Conservation (phyloP, 2,329 filamentous ascomycete genomes). For the Zelopaecilomyces penicillatus region DNA sequence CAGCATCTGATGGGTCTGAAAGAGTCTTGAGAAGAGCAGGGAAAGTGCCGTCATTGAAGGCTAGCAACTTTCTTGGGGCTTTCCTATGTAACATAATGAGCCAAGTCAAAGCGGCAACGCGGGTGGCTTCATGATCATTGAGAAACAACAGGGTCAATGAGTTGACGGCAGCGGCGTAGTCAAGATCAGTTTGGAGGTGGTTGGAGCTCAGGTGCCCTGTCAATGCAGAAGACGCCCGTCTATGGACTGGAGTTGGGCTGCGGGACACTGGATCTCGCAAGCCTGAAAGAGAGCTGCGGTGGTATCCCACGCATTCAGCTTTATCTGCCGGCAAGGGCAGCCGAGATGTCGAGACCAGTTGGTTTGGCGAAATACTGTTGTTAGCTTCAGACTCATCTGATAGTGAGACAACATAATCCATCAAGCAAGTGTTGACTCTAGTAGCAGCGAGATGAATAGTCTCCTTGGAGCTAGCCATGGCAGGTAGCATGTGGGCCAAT, state of each 20-base stretch:
- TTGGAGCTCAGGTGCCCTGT: conserved; percentile 31
- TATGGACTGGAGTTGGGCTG: conserved; percentile 43
- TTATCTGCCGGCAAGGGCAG: conserved; percentile 36
- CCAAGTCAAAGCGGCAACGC: conserved; percentile 90
- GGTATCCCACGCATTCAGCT: conserved; percentile 38
- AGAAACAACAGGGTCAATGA: conserved; percentile 88
- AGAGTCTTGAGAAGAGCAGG: conserved; percentile 92
- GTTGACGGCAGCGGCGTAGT: conserved; percentile 90
- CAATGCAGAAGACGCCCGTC: conserved; percentile 32
- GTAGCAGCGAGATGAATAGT: conserved; percentile 81
- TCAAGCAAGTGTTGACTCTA: conserved; percentile 80
- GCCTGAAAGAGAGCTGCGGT: conserved; percentile 44
- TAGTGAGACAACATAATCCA: conserved; percentile 89
- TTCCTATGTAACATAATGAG: conserved; percentile 96
- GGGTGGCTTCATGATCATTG: conserved; percentile 92
- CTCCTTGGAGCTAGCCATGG: conserved; percentile 87
- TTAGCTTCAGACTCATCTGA: conserved; percentile 54
- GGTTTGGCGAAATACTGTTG: too few species aligned
- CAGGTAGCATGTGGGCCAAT: conserved; percentile 82
- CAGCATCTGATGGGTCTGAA: conserved; percentile 88
- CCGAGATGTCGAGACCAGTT: conserved; percentile 25
- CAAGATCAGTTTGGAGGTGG: conserved; percentile 61
- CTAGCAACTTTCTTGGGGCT: conserved; percentile 83
- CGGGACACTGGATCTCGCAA: conserved; percentile 44
- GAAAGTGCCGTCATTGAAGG: conserved; percentile 95